These are phyloP conservation scores for Syzygium oleosum DNA, from an alignment of 345 rosid genomes.

Conservation along the genomic window DNA sequence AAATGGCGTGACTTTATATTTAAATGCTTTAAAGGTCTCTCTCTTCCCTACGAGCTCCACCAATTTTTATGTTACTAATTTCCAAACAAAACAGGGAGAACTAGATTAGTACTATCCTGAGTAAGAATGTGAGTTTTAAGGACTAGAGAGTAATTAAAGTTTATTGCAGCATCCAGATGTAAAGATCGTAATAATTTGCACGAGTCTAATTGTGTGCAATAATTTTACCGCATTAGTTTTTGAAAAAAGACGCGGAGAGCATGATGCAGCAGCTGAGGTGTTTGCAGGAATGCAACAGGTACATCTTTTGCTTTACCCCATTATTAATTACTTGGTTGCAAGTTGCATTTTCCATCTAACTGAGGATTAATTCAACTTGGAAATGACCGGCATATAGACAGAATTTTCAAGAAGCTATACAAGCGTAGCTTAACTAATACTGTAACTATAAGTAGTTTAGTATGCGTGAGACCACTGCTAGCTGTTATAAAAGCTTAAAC, in stretches of 20 bases:
- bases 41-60: neutral
- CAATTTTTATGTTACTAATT: neutral
- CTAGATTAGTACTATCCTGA: neutral
- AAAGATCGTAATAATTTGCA: neutral
- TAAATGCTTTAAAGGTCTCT: neutral
- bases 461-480: too few species aligned
- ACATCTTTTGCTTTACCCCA: neutral
- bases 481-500: too few species aligned
- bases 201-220: neutral
- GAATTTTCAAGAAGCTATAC: neutral
- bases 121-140: neutral
- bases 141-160: neutral
- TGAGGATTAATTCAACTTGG: neutral
- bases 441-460: too few species aligned
- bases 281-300: conserved; percentile 2
- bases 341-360: neutral
- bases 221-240: neutral
- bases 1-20: neutral
- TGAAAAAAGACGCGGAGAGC: neutral
- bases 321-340: neutral
- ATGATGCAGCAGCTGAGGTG: neutral
- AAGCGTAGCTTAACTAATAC: neutral
- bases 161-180: neutral
- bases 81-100: neutral
- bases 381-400: neutral